Conservation (phyloP, 352 stramenopile species). For the Phytopythium helicoides region DNA sequence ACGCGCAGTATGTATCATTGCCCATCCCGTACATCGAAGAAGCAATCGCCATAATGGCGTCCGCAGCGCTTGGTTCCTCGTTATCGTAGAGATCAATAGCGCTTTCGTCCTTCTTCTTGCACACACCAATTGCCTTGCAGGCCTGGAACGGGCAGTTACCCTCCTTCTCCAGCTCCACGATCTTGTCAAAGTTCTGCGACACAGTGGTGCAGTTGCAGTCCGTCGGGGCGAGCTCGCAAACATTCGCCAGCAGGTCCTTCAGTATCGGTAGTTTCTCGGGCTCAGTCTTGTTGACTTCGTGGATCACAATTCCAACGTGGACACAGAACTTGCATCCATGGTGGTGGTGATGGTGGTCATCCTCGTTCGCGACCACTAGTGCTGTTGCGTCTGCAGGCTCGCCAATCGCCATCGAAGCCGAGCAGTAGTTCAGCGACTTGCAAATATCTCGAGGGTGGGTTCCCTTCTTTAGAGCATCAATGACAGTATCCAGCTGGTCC, state of each 20-base stretch:
- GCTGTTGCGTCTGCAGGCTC: background rate
- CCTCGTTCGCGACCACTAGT: background rate
- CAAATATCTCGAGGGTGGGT: conserved; percentile 45
- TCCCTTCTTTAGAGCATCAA: conserved; percentile 45
- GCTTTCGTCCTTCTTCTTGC: conserved; percentile 18
- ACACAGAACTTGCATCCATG: conserved; percentile 52
- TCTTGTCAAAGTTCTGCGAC: conserved; percentile 61
- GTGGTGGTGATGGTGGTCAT: conserved; percentile 15
- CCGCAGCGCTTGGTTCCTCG: conserved; percentile 11
- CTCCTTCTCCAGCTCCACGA: conserved; percentile 55
- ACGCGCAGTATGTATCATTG: conserved; percentile 49
- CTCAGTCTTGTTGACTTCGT: conserved; percentile 36
- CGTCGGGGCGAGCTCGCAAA: conserved; percentile 42
- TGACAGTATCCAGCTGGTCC: conserved; percentile 35
- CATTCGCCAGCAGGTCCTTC: conserved; percentile 41
- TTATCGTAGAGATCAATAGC: background rate
- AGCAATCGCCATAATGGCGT: conserved; percentile 4
- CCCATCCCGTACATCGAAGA: conserved; percentile 8
- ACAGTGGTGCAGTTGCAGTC: conserved; percentile 48
- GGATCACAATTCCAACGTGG: conserved; percentile 36
- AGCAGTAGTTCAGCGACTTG: conserved; percentile 40
- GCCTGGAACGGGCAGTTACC: conserved; percentile 47
- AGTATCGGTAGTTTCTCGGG: conserved; percentile 44
- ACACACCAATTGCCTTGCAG: conserved; percentile 51
- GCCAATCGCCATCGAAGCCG: conserved; percentile 2